Evolutionary conservation across 2,329 filamentous ascomycete genomes (phyloP).

Genomic region (Paramyrothecium roridum): DNA sequence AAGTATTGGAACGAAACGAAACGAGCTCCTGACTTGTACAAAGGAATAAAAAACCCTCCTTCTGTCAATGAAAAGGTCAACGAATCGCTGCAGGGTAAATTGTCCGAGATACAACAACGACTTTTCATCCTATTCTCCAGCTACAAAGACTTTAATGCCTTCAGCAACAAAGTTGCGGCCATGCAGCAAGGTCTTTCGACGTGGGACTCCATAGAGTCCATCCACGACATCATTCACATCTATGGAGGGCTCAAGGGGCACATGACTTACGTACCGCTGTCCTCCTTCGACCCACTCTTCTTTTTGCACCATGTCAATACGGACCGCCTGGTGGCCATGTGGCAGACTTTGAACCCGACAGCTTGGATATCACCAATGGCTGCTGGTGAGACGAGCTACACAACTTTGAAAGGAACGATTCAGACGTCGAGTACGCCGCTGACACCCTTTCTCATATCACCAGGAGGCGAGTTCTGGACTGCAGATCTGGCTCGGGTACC

Average conservation of each 20-base stretch:
- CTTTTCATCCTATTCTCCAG: conserved; percentile 66
- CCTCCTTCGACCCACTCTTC: conserved; percentile 77
- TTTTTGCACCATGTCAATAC: conserved; percentile 75
- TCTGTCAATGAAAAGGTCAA: conserved; percentile 61
- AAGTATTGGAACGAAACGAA: conserved; percentile 58
- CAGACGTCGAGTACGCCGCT: conserved; percentile 56
- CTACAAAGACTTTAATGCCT: conserved; percentile 64
- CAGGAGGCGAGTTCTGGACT: conserved; percentile 63
- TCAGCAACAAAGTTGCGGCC: conserved; percentile 68
- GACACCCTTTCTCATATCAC: conserved; percentile 62
- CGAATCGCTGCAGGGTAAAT: conserved; percentile 38
- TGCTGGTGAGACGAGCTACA: conserved; percentile 59
- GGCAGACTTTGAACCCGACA: conserved; percentile 70
- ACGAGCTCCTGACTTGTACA: conserved; percentile 43
- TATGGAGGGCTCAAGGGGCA: conserved; percentile 60
- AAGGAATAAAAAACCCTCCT: conserved; percentile 23
- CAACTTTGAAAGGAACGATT: conserved; percentile 48
- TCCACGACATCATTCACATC: conserved; percentile 63
- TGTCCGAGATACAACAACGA: conserved; percentile 55
- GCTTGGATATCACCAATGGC: conserved; percentile 60
- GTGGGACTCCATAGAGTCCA: conserved; percentile 62
- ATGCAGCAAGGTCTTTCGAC: conserved; percentile 39
- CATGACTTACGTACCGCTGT: conserved; percentile 68
- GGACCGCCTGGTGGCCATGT: conserved; percentile 73
- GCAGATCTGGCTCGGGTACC: conserved; percentile 59